Base-by-base conservation (phyloP, 1,284 basidiomycete species). In the Takashimella tepidaria region DNA sequence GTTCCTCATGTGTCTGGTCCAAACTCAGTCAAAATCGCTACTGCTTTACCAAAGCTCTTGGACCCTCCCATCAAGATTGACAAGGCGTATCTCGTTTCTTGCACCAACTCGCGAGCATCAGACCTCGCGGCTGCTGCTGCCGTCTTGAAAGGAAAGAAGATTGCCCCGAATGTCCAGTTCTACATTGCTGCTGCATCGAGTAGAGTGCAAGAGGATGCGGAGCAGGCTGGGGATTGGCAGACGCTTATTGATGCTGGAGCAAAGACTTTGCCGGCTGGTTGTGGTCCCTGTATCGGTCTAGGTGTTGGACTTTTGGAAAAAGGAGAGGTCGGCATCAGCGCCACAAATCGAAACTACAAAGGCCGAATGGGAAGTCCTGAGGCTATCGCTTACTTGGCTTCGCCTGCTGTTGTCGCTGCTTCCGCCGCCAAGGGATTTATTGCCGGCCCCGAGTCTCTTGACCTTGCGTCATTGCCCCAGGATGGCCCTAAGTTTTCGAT, bases 261-360 rank as follows among this genome's bases (percentile, higher is more conserved):
- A 5, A 92, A 89, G 74, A 84, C 88, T 0, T 81, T 98, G 0
- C 95, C 96, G 5, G 88, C 95, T 0, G 96, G 95, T 1, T 99
- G 96, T 69, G 96, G 95, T 0, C 95, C 95, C 0, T 99, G 96
- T 74, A 99, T 98, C 59, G 96, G 96, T 21, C 81, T 98, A 4
- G 95, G 95, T 3, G 86, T 86, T 1, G 96, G 96, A 13, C 77
- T 98, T 51, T 78, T 98, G 22, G 86, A 97, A 72, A 93, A 98
- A 66, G 95, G 95, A 3, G 82, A 98, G 76, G 86, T 87, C 2
- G 95, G 95, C 1, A 98, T 99, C 72, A 93, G 89, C 63, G 95
- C 96, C 5, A 98, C 95, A 12, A 99, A 99, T 77, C 81, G 95
- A 72, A 99, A 99, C 72, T 99, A 98, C 79, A 98, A 99, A 79